Conservation (phyloP, 2,329 filamentous ascomycete genomes). For the Botrytis sinoallii region DNA sequence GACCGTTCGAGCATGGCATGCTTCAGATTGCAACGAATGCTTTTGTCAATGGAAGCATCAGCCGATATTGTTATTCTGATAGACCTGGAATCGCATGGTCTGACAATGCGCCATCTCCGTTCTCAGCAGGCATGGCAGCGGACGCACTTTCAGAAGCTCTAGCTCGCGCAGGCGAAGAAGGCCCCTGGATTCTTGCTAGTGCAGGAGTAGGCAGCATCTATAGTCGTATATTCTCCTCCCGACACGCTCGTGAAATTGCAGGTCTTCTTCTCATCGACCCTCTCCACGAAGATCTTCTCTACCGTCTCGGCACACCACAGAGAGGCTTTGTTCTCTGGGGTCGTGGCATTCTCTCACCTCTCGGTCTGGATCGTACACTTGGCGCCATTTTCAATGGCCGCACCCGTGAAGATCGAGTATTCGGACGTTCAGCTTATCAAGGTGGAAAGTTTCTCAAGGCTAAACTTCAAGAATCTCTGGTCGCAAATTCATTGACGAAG, state of each 20-base stretch:
- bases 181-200: slow-evolving; percentile 85
- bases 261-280: slow-evolving; percentile 85
- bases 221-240: slow-evolving; percentile 83
- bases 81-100: slow-evolving; percentile 85
- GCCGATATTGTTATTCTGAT: slow-evolving; percentile 92
- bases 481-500: slow-evolving; percentile 78
- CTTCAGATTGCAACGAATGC: slow-evolving; percentile 76
- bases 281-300: slow-evolving; percentile 81
- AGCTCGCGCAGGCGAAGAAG: slow-evolving; percentile 72
- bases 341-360: slow-evolving; percentile 78
- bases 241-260: slow-evolving; percentile 69
- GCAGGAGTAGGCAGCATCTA: slow-evolving; percentile 87
- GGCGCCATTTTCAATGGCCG: slow-evolving; percentile 82
- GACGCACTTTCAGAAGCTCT: slow-evolving; percentile 87
- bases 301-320: slow-evolving; percentile 60
- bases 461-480: slow-evolving; percentile 87
- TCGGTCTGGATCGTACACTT: slow-evolving; percentile 76
- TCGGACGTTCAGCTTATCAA: slow-evolving; percentile 75
- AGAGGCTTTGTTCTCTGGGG: slow-evolving; percentile 85
- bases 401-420: slow-evolving; percentile 77
- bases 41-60: slow-evolving; percentile 75
- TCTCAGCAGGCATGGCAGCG: slow-evolving; percentile 89
- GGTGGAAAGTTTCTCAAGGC: slow-evolving; percentile 82
- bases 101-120: slow-evolving; percentile 89
- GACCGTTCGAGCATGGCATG: slow-evolving; percentile 73